Evolutionary conservation across 768 basidiomycete genomes (phyloP).

Genomic region (Boletellus ananiceps): DNA sequence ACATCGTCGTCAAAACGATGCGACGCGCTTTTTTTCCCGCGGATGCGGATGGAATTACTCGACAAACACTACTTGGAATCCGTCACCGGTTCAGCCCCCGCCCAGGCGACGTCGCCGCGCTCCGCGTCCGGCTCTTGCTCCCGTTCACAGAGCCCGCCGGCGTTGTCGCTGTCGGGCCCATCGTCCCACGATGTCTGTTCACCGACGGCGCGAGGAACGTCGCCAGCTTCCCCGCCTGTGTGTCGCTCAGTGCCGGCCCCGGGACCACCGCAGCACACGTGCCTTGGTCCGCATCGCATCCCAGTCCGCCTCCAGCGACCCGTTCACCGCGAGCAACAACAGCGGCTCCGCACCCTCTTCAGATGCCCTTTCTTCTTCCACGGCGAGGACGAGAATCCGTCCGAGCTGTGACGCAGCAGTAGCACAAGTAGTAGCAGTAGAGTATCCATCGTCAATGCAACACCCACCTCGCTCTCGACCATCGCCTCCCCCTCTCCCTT

Average conservation of each 20-base stretch:
- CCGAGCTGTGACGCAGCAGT: conserved; percentile 47
- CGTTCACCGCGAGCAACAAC: conserved; percentile 67
- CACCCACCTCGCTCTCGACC: conserved; percentile 72
- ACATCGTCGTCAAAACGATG: conserved; percentile 14
- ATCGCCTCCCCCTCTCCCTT: conserved; percentile 50
- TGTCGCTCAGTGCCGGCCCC: background rate
- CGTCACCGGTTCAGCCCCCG: conserved; percentile 11
- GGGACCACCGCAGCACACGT: conserved; percentile 10
- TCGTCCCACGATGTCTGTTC: conserved; percentile 33
- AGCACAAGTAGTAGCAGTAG: background rate
- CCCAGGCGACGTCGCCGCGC: conserved; percentile 28
- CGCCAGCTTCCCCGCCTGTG: conserved; percentile 31
- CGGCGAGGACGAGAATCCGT: conserved; percentile 61
- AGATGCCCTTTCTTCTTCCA: conserved; percentile 38
- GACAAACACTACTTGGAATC: background rate
- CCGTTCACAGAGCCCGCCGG: conserved; percentile 8
- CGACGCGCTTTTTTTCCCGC: conserved; percentile 18
- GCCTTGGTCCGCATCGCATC: conserved; percentile 62
- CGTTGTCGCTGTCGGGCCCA: conserved; percentile 12
- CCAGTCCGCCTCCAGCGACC: conserved; percentile 60
- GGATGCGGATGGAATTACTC: conserved; percentile 17
- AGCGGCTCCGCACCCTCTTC: conserved; percentile 46
- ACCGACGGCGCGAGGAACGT: conserved; percentile 34
- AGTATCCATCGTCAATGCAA: background rate
- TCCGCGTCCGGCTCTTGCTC: conserved; percentile 25